phyloP scores from a whole-genome alignment of 176 grass and related monocot genomes.

The Calamus simplicifolius region DNA sequence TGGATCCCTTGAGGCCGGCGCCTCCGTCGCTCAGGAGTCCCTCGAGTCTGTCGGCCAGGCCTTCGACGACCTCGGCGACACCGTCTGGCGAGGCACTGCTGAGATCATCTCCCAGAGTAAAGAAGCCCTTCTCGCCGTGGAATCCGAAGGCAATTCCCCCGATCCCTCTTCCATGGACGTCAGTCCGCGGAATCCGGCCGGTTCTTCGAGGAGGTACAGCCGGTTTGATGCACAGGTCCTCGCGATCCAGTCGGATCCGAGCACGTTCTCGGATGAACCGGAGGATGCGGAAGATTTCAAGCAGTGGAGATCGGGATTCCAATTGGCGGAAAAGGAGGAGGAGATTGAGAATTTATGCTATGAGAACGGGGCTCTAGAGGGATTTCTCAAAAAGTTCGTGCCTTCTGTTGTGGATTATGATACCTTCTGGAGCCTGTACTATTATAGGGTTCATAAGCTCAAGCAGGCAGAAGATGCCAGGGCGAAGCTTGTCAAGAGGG shows the following conservation, averaged over 20 bases:
- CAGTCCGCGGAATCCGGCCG: background rate
- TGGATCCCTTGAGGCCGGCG: conserved; percentile 20
- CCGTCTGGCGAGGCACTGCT: conserved; percentile 5
- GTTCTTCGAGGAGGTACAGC: conserved; percentile 29
- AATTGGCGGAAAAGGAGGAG: conserved; percentile 43
- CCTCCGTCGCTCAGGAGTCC: conserved; percentile 17
- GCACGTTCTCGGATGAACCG: conserved; percentile 66
- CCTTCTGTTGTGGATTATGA: conserved; percentile 50
- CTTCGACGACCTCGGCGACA: conserved; percentile 44
- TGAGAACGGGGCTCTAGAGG: conserved; percentile 47
- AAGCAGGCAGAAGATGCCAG: conserved; percentile 81
- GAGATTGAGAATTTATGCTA: conserved; percentile 72
- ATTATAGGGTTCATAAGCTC: conserved; percentile 60
- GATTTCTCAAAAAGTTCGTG: conserved; percentile 51
- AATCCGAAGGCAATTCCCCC: background rate
- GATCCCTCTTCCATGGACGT: background rate
- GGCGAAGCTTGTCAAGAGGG: conserved; percentile 71
- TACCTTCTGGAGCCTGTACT: conserved; percentile 78
- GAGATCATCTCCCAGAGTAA: conserved; percentile 88
- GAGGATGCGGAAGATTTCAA: conserved; percentile 64
- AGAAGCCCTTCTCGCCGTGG: conserved; percentile 50
- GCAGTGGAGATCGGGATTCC: conserved; percentile 56
- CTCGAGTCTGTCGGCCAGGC: conserved; percentile 32
- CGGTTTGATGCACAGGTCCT: conserved; percentile 74
- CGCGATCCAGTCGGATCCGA: conserved; percentile 61